Conservation (phyloP, 495 filamentous ascomycete species). For the Parachaetomium inaequale region DNA sequence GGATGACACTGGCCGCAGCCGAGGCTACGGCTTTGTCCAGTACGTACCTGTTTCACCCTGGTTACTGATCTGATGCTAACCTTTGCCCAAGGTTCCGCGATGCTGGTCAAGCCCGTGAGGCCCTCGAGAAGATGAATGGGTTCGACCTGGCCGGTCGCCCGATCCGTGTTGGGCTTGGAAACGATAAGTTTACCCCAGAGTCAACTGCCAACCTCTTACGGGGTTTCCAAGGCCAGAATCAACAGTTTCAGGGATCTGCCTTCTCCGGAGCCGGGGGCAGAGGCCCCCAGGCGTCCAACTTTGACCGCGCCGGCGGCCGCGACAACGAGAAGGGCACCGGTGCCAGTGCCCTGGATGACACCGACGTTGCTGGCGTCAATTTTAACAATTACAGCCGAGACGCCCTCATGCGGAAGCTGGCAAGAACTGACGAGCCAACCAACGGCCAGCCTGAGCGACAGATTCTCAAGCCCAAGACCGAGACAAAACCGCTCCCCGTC, state of each 20-base stretch:
- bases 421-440: constrained; percentile 84
- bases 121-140: constrained; percentile 98
- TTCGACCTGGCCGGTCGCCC: constrained; percentile 97
- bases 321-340: constrained; percentile 89
- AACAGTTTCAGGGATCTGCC: constrained; percentile 85
- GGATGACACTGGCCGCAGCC: constrained; percentile 83
- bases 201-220: constrained; percentile 87
- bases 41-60: constrained; percentile 51
- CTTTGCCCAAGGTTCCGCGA: constrained; percentile 72
- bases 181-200: constrained; percentile 99
- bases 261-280: constrained; percentile 91
- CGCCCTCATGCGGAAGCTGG: constrained; percentile 95
- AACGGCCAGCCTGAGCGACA: constrained; percentile 63
- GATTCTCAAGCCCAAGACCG: constrained; percentile 71
- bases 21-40: constrained; percentile 99
- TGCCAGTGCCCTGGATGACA: constrained; percentile 95
- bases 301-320: constrained; percentile 87
- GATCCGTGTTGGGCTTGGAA: constrained; percentile 98
- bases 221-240: constrained; percentile 78
- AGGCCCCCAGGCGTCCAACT: constrained; percentile 81
- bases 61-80: constrained; percentile 32
- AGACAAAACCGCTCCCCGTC: constrained; percentile 70
- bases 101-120: constrained; percentile 85
- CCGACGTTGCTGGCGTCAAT: constrained; percentile 96
- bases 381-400: constrained; percentile 99